Conservation (phyloP, 345 rosid species). For the Euphorbia lathyris region DNA sequence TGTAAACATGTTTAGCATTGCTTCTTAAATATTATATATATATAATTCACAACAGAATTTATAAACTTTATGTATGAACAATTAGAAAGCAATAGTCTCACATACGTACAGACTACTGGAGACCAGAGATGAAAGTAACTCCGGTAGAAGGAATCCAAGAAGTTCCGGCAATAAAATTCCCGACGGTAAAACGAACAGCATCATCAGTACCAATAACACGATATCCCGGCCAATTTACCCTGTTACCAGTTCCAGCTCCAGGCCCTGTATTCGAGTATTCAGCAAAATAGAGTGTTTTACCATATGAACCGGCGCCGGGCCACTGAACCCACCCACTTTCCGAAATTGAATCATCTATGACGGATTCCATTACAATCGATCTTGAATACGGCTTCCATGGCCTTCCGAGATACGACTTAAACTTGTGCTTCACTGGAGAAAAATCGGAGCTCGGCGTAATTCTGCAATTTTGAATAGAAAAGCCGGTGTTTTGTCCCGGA, state of each 20-base stretch:
- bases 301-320: constrained; percentile 41
- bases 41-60: too few species aligned
- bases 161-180: constrained; percentile 39
- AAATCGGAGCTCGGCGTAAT: constrained; percentile 37
- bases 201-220: constrained; percentile 42
- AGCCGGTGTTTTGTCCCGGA: constrained; percentile 73
- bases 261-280: constrained; percentile 51
- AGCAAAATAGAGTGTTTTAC: constrained; percentile 42
- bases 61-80: too few species aligned
- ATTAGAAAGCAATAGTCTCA: too few species aligned
- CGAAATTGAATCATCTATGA: constrained; percentile 44
- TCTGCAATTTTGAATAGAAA: constrained; percentile 54
- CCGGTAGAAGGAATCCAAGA: constrained; percentile 68
- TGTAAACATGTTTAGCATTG: too few species aligned
- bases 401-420: constrained; percentile 57
- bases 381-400: constrained; percentile 81
- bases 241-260: constrained; percentile 35
- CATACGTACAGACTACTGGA: constrained; percentile 12
- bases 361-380: constrained; percentile 60
- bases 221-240: constrained; percentile 51
- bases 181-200: constrained; percentile 48
- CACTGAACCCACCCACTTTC: constrained; percentile 71
- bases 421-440: constrained; percentile 31
- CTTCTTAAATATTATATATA: too few species aligned
- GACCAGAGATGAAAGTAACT: constrained; percentile 47